phyloP scores from a whole-genome alignment of 306 rosid genomes.

The Albizia julibrissin region DNA sequence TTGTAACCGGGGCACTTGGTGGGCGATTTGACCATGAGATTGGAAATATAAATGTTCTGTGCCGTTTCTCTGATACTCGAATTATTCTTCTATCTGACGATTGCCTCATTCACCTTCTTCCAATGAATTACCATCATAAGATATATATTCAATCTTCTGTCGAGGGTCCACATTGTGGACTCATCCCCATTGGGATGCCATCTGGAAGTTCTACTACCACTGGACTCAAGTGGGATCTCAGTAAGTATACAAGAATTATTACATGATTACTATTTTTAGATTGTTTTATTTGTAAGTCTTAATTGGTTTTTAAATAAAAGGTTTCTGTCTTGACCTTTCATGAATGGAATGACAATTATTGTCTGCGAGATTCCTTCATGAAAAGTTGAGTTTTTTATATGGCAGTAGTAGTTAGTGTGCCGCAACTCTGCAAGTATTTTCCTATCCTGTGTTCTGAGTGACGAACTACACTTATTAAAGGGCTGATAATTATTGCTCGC shows the following conservation, averaged over 20 bases:
- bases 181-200: constrained; percentile 81
- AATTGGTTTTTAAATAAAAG: not conserved
- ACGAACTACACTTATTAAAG: not conserved
- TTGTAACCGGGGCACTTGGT: constrained; percentile 93
- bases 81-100: constrained; percentile 84
- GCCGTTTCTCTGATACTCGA: constrained; percentile 62
- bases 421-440: not conserved
- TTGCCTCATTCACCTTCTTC: constrained; percentile 86
- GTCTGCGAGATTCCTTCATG: not conserved
- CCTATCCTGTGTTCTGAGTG: not conserved
- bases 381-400: not conserved
- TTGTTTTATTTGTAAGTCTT: constrained; percentile 7
- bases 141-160: constrained; percentile 68
- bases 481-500: constrained; percentile 6
- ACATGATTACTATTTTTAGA: constrained; percentile 5
- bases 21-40: constrained; percentile 98
- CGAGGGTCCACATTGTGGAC: constrained; percentile 98
- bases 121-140: constrained; percentile 64
- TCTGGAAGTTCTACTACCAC: constrained; percentile 84
- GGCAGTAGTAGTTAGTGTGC: not conserved
- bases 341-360: not conserved
- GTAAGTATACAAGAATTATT: constrained; percentile 51
- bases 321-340: not conserved
- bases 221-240: constrained; percentile 89
- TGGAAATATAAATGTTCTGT: constrained; percentile 87